Base-by-base conservation (phyloP, 345 rosid species). In the Clarkia xantiana region DNA sequence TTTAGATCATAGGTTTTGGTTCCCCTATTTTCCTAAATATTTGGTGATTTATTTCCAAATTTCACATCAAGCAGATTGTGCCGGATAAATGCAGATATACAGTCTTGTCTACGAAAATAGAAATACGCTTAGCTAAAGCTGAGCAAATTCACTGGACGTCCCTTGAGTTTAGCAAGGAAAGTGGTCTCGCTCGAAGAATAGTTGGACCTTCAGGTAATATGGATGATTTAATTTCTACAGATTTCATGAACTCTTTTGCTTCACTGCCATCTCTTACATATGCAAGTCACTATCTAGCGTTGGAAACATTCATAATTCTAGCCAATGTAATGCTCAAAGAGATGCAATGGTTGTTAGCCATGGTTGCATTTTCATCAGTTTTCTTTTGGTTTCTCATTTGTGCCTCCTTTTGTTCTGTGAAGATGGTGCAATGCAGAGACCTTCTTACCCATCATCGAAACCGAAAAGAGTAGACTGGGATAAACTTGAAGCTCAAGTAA, bases 361-460 rank as follows among this genome's bases (percentile, higher is more conserved):
- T 22, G 5, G 25, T 29, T 29, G 36, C 36, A 29, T 29, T 5
- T 5, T 29, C 36, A 29, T 29, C 36, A 29, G 6, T 29, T 29
- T 7, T 29, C 36, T 29, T 29, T 29, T 29, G 36, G 25, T 22
- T 22, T 22, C 25, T 22, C 25, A 22, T 22, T 22, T 22, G 5
- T 22, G 25, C 25, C 2, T 22, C 5, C 5, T 29, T 5, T 29
- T 29, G 36, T 6, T 23, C 8, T 29, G 9, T 5, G 36, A 68
- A 79, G 86, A 50, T 51, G 54, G 41, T 56, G 73, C 53, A 38
- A 22, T 67, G 17, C 65, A 62, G 25, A 75, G 80, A 40, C 91
- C 87, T 14, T 50, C 71, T 1, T 87, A 93, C 70, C 96, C 99
- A 22, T 73, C 95, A 13, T 93, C 99, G 22, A 84, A 74, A 77